Evolutionary conservation across 164 flowering plant genomes (phyloP), one percentile per base, ranked within the genome.

Genomic region (Taxillus chinensis): DNA sequence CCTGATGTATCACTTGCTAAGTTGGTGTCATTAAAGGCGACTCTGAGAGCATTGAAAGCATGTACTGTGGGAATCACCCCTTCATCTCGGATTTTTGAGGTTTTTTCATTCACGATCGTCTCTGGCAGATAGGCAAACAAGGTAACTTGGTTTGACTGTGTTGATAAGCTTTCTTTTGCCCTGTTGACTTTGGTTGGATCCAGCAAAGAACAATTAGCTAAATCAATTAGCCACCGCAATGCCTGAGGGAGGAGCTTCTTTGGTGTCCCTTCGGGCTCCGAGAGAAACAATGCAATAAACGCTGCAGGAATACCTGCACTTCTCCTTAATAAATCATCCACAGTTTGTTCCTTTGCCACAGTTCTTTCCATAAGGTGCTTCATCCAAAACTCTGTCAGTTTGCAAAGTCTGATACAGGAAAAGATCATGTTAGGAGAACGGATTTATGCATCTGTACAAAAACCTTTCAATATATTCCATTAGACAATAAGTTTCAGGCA

Each of bases 291-390:
- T 68, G 96, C 99, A 65, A 74, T 80, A 61, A 89, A 95, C 64
- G 96, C 96, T 57, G 99, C 97, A 56, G 99, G 97, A 71, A 95
- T 90, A 51, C 99, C 99, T 27, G 99, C 99, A 82, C 99, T 91
- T 76, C 99, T 86, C 62, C 96, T 78, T 62, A 95, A 75, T 60
- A 95, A 73, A 77, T 95, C 95, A 79, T 95, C 96, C 66, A 95
- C 99, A 37, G 81, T 76, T 71, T 95, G 99, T 56, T 86, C 93
- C 69, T 82, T 85, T 71, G 95, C 83, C 45, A 79, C 74, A 42
- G 91, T 89, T 82, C 92, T 81, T 67, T 85, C 87, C 99, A 95
- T 95, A 40, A 95, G 86, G 69, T 82, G 88, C 61, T 89, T 92
- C 96, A 95, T 91, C 97, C 99, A 95, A 43, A 81, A 82, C 68